These are phyloP conservation scores for Leucocoprinus sp. DNA, from an alignment of 768 basidiomycete species.

Conservation along the genomic window DNA sequence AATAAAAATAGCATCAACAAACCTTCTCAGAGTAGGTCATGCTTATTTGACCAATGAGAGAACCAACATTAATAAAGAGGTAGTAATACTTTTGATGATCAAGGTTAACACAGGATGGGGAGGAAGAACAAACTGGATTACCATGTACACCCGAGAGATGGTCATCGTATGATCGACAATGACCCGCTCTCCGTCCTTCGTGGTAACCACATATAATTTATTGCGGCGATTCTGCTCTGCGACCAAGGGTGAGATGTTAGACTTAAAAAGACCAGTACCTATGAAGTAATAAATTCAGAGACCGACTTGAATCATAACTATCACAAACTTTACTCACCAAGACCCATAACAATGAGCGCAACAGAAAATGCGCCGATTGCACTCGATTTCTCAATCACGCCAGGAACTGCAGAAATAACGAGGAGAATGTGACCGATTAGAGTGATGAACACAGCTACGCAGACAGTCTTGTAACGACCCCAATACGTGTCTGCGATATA, in stretches of 20 bases:
- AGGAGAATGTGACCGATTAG: conserved; percentile 60
- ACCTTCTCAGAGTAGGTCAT: conserved; percentile 67
- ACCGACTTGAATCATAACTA: conserved; percentile 11
- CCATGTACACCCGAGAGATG: conserved; percentile 67
- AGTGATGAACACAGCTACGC: conserved; percentile 44
- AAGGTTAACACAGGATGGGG: neutral
- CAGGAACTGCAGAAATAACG: conserved; percentile 57
- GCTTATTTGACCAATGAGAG: conserved; percentile 56
- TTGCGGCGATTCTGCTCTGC: conserved; percentile 67
- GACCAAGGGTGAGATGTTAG: conserved; percentile 69
- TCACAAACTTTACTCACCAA: conserved; percentile 21
- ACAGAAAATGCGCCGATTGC: conserved; percentile 46
- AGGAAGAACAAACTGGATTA: conserved; percentile 20
- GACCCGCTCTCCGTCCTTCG: conserved; percentile 54
- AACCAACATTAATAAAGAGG: conserved; percentile 69
- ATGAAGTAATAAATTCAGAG: neutral
- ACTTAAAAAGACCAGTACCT: conserved; percentile 68
- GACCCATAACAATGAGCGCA: conserved; percentile 54
- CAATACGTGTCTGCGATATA: conserved; percentile 60
- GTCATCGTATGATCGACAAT: conserved; percentile 70
- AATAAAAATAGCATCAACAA: neutral
- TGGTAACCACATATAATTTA: conserved; percentile 42
- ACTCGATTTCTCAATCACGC: conserved; percentile 47
- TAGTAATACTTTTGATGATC: conserved; percentile 45
- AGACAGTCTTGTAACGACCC: conserved; percentile 65